Evolutionary conservation across 2,329 filamentous ascomycete genomes (phyloP).

Genomic region (Epichloe gansuensis): DNA sequence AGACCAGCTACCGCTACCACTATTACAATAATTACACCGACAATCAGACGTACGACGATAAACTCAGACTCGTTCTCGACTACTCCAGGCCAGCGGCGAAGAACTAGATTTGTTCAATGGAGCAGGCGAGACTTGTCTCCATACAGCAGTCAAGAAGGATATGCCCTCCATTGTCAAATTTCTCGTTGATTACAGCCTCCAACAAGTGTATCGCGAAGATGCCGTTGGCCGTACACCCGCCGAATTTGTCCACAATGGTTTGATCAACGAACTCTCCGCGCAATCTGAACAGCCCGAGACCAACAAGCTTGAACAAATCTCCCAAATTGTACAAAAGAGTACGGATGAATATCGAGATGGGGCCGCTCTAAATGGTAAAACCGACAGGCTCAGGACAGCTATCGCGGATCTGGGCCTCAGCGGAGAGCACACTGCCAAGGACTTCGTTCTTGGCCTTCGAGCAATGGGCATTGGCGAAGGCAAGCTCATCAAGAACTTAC

Average conservation of each 20-base stretch:
- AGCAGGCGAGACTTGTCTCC: constrained; percentile 52
- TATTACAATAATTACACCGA: constrained; percentile 2
- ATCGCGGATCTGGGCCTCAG: constrained; percentile 16
- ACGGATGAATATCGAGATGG: constrained; percentile 1
- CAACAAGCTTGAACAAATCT: constrained; percentile 1
- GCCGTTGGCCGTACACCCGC: constrained; percentile 61
- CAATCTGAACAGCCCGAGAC: constrained; percentile 7
- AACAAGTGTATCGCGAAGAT: constrained; percentile 58
- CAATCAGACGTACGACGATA: constrained; percentile 13
- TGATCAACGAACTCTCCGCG: constrained; percentile 27
- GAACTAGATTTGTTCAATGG: constrained; percentile 48
- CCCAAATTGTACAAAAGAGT: constrained; percentile 8
- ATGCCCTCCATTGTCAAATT: constrained; percentile 24
- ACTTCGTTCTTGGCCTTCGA: constrained; percentile 14
- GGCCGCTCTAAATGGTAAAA: constrained; percentile 5
- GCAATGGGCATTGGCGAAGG: constrained; percentile 15
- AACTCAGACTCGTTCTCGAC: constrained; percentile 37
- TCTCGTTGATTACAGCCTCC: constrained; percentile 42
- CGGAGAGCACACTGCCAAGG: constrained; percentile 14
- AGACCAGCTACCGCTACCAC: constrained; percentile 5
- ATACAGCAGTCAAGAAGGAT: constrained; percentile 35
- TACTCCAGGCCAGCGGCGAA: constrained; percentile 43
- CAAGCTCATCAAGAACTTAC: constrained; percentile 1
- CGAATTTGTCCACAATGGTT: constrained; percentile 50
- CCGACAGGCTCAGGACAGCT: constrained; percentile 10